phyloP scores from a whole-genome alignment of 2,329 filamentous ascomycete species.

The Neurospora sp. region DNA sequence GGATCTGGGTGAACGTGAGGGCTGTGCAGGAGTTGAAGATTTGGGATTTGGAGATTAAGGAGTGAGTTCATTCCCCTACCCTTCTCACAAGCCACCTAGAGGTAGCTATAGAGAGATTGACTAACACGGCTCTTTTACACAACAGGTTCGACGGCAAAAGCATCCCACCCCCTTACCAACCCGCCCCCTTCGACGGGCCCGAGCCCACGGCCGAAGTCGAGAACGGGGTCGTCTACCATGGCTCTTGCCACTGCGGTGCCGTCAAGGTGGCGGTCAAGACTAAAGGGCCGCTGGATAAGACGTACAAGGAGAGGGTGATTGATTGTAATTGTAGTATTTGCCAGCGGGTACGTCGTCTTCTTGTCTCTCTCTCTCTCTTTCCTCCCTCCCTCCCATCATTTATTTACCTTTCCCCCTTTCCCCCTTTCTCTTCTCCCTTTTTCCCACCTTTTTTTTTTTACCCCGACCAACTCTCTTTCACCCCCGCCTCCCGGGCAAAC shows the following conservation, averaged over 20 bases:
- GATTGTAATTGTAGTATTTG: constrained; percentile 46
- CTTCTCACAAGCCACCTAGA: no score
- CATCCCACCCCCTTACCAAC: constrained; percentile 23
- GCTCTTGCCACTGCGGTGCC: constrained; percentile 44
- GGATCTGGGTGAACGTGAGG: not conserved
- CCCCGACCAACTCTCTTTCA: not conserved
- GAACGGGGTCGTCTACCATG: constrained; percentile 33
- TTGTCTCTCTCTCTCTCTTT: not conserved
- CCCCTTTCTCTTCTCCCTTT: not conserved
- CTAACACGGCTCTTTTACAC: no score
- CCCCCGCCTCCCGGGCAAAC: constrained; percentile 28
- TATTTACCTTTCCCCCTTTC: not conserved
- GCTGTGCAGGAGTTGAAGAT: not conserved
- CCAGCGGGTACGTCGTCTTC: constrained; percentile 24
- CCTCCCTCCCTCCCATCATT: not conserved
- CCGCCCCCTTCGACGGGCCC: constrained; percentile 29
- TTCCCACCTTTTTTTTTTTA: constrained; percentile 1
- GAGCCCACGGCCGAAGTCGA: constrained; percentile 29
- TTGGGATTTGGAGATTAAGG: not conserved
- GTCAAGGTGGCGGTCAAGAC: constrained; percentile 32
- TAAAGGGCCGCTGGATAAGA: constrained; percentile 29
- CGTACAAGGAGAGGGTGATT: constrained; percentile 18
- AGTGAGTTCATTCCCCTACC: not conserved
- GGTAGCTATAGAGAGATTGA: no score
- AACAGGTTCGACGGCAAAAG: constrained; percentile 30